phyloP scores from a whole-genome alignment of 169 alveolate species.

The Ichthyophthirius multifiliis region DNA sequence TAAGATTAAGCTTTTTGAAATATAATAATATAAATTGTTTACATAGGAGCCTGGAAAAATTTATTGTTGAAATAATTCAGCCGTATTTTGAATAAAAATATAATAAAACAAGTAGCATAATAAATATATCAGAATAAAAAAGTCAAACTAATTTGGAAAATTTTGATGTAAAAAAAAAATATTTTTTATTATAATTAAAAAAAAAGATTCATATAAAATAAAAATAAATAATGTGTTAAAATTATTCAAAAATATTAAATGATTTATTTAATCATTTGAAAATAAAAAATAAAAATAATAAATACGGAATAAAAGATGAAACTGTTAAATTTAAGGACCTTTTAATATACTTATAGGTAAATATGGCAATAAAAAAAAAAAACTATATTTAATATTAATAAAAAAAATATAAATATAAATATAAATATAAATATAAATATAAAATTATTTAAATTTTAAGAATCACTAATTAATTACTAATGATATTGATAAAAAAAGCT shows the following conservation, averaged over 20 bases:
- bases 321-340: constrained; percentile 31
- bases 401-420: neutral
- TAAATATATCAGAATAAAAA: neutral
- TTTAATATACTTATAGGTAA: neutral
- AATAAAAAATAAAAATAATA: neutral
- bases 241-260: neutral
- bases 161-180: neutral
- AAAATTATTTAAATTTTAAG: neutral
- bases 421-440: neutral
- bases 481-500: neutral
- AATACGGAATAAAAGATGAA: constrained; percentile 30
- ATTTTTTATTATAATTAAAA: neutral
- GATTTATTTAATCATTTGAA: neutral
- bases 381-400: neutral
- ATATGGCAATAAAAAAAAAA: neutral
- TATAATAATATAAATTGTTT: constrained; percentile 38
- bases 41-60: constrained; percentile 33
- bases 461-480: neutral
- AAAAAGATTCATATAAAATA: neutral
- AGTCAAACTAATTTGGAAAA: neutral
- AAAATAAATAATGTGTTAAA: neutral
- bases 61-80: constrained; percentile 6
- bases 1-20: constrained; percentile 46
- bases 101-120: neutral
- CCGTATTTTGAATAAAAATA: constrained; percentile 23